phyloP scores from a whole-genome alignment of 1,284 basidiomycete genomes.

The Heterobasidion parviporum region DNA sequence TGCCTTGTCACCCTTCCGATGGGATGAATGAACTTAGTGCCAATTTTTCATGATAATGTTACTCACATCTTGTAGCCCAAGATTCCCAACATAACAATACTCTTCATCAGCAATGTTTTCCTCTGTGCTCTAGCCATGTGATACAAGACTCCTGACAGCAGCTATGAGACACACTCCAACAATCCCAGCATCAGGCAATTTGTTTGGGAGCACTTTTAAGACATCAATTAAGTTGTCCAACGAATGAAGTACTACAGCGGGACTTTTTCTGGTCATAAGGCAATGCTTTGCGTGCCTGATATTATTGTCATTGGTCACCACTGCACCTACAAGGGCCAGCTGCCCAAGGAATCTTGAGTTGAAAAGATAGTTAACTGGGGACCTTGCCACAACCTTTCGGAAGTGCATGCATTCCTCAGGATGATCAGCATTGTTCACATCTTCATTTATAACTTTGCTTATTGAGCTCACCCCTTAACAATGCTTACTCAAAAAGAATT shows the following conservation, averaged over 20 bases:
- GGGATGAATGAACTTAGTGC: slow-evolving; percentile 29
- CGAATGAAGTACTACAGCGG: slow-evolving; percentile 16
- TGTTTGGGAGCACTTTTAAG: slow-evolving; percentile 21
- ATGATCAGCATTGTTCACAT: slow-evolving; percentile 10
- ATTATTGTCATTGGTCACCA: slow-evolving; percentile 19
- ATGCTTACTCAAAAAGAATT: slow-evolving; percentile 10
- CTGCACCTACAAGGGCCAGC: slow-evolving; percentile 16
- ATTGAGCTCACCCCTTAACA: slow-evolving; percentile 7
- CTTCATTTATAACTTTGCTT: slow-evolving; percentile 15
- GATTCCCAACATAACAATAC: slow-evolving; percentile 23
- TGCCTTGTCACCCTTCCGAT: slow-evolving; percentile 21
- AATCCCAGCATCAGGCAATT: slow-evolving; percentile 25
- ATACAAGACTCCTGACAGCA: slow-evolving; percentile 11
- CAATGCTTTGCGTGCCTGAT: slow-evolving; percentile 7
- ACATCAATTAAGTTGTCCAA: slow-evolving; percentile 22
- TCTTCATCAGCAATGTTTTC: slow-evolving; percentile 22
- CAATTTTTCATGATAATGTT: slow-evolving; percentile 25
- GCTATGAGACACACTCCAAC: slow-evolving; percentile 17
- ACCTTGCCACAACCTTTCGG: slow-evolving; percentile 3
- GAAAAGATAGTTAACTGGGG: slow-evolving; percentile 17
- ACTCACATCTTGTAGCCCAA: slow-evolving; percentile 23
- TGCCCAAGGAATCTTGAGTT: slow-evolving; percentile 8
- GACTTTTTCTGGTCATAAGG: slow-evolving; percentile 17
- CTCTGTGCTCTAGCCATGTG: slow-evolving; percentile 13
- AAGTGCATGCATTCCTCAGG: slow-evolving; percentile 2